Evolutionary conservation across 1,284 basidiomycete genomes (phyloP).

Genomic region (Pholiota adiposa): DNA sequence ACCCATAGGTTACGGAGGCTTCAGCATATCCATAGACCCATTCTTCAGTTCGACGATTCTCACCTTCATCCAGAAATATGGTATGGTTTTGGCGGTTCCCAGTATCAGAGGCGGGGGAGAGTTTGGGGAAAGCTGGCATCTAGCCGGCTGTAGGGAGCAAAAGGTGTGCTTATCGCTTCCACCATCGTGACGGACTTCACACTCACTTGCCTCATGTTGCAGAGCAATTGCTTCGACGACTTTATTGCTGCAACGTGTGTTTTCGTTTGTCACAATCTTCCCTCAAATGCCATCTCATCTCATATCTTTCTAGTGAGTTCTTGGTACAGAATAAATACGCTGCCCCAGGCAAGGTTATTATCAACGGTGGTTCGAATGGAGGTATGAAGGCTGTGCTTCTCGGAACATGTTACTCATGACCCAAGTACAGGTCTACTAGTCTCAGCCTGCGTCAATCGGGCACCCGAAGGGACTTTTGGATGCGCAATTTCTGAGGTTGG

Average conservation of each 20-base stretch:
- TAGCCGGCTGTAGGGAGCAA: conserved; percentile 68
- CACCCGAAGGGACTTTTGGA: conserved; percentile 78
- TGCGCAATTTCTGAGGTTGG: conserved; percentile 84
- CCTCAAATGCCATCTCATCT: conserved; percentile 2
- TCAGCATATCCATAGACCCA: conserved; percentile 74
- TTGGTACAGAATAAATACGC: conserved; percentile 76
- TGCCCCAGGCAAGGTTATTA: conserved; percentile 73
- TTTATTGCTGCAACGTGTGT: conserved; percentile 79
- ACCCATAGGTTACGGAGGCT: conserved; percentile 75
- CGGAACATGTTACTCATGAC: conserved; percentile 1
- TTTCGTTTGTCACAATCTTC: conserved; percentile 1
- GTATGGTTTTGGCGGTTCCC: conserved; percentile 74
- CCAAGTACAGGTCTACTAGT: conserved; percentile 64
- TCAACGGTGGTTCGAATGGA: conserved; percentile 82
- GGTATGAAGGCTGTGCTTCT: conserved; percentile 40
- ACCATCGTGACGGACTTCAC: background rate
- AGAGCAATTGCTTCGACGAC: conserved; percentile 83
- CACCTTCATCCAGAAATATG: conserved; percentile 78
- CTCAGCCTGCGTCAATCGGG: conserved; percentile 80
- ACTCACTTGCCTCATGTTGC: conserved; percentile 7
- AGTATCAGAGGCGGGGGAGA: conserved; percentile 86
- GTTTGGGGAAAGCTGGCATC: conserved; percentile 84
- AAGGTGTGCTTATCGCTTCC: conserved; percentile 50
- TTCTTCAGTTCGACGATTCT: conserved; percentile 77
- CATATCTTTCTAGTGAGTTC: conserved; percentile 52